phyloP scores from a whole-genome alignment of 345 rosid species.

The Ceriops tagal region DNA sequence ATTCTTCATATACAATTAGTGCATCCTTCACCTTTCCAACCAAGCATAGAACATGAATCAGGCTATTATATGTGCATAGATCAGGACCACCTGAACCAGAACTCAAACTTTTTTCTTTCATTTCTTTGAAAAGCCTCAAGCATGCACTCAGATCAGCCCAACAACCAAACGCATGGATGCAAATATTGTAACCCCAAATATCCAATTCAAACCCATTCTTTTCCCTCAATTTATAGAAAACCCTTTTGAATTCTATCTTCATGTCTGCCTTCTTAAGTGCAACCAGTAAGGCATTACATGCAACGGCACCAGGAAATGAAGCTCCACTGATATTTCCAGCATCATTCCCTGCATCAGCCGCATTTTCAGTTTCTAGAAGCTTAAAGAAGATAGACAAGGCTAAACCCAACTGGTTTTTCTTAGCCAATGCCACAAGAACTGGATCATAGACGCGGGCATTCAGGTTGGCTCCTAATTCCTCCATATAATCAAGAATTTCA shows the following conservation, averaged over 20 bases:
- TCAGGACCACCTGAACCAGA: slow-evolving; percentile 53
- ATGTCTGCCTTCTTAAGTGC: slow-evolving; percentile 57
- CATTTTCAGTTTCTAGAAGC: slow-evolving; percentile 47
- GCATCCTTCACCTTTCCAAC: slow-evolving; percentile 77
- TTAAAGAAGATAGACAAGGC: slow-evolving; percentile 65
- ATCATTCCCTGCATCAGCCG: background rate
- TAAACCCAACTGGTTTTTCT: slow-evolving; percentile 52
- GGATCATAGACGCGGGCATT: slow-evolving; percentile 53
- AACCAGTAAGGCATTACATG: slow-evolving; percentile 62
- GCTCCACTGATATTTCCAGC: slow-evolving; percentile 19
- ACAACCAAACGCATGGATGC: slow-evolving; percentile 79
- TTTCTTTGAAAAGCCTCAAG: slow-evolving; percentile 68
- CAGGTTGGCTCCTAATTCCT: slow-evolving; percentile 47
- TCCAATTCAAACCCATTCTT: slow-evolving; percentile 53
- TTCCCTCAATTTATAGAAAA: slow-evolving; percentile 45
- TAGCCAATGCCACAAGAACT: slow-evolving; percentile 59
- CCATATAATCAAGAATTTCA: slow-evolving; percentile 73
- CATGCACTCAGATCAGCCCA: slow-evolving; percentile 71
- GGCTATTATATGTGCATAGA: slow-evolving; percentile 83
- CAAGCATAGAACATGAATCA: slow-evolving; percentile 68
- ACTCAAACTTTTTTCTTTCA: slow-evolving; percentile 52
- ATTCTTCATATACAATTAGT: slow-evolving; percentile 61
- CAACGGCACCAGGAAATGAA: slow-evolving; percentile 48
- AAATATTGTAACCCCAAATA: slow-evolving; percentile 69
- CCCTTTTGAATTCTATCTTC: slow-evolving; percentile 52